Base-by-base conservation (phyloP, 2,329 filamentous ascomycete genomes). In the Zasmidium citrigriseum region DNA sequence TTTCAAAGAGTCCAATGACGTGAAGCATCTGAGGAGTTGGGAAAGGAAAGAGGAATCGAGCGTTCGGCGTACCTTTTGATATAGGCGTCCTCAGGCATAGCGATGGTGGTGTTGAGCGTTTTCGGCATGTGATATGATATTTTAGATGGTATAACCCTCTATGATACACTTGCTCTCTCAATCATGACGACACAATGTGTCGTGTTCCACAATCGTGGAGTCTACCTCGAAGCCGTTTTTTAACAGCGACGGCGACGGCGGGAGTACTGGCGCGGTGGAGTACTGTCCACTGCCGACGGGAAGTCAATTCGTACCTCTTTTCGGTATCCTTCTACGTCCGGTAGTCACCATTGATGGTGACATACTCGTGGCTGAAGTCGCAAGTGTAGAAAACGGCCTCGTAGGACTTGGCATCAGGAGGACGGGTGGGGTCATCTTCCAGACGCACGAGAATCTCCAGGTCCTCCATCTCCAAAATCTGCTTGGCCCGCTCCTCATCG, bases 291-390 rank as follows among this genome's bases (percentile, higher is more conserved):
- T n/a, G n/a, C n/a, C n/a, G n/a, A n/a, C n/a, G n/a, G n/a, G n/a
- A n/a, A n/a, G n/a, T n/a, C n/a, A n/a, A n/a, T n/a, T 46, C 21
- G 46, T 48, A 12, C 46, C 23, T 14, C 18, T 21, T 48, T 12
- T n/a, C n/a, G n/a, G n/a, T n/a, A n/a, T n/a, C n/a, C n/a, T n/a
- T 38, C 57, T 69, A 87, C 27, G 86, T 87, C 67, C 86, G 75
- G 72, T 88, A 88, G 72, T 88, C 86, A 38, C 84, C 86, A 70
- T 88, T 88, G 67, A 88, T 88, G 52, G 85, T 87, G 49, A 88
- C 85, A 76, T 87, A 96, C 80, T 93, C 89, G 70, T 93, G 89
- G 71, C 88, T 91, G 67, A 93, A 91, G 73, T 96, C 91, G 71
- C 91, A 95, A 41, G 90, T 95, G 86, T 89, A 95, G 73, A 91